Evolutionary conservation across 2,329 filamentous ascomycete species (phyloP), one percentile per base, ranked within the genome.

Genomic region (Botrytis byssoidea): DNA sequence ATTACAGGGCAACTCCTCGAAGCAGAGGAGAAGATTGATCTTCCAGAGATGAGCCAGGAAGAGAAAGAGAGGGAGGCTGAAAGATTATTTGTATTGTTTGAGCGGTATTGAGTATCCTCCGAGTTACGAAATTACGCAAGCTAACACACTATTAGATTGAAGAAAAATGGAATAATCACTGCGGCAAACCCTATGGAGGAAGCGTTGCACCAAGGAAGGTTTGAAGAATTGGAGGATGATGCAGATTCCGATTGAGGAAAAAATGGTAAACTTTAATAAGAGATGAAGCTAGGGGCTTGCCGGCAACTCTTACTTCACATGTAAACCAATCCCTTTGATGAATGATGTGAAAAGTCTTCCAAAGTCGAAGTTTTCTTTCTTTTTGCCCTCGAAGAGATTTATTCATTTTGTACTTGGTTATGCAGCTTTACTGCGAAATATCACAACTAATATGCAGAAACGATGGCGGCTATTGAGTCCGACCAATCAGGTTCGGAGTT

Each of bases 1-100:
- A 77, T 81, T 5, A 81, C 80, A 2, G 80, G 77, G 44, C 78
- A 80, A 75, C 75, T 77, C 29, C 74, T 79, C 76, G 79, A 76
- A 72, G 77, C 69, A 77, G 81, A 78, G 67, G 76, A 77, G 40
- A 77, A 60, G 25, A 76, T 88, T 10, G 83, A 89, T 6, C 82
- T 85, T 18, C 89, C 90, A 1, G 89, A 92, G 67, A 97, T 98
- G 95, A 96, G 92, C 0, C 86, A 93, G 65, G 94, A 95, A 77
- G 95, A 98, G 84, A 98, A 95, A 82, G 93, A 97, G 82, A 87
- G 93, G 74, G 96, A 99, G 55, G 80, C 80, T 5, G 80, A 81
- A 75, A 79, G 74, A 67, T 60, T 81, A 59, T 81, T 81, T 76
- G 79, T 81, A 37, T 73, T 81, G 20, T 81, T 81, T 74, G 80